phyloP scores from a whole-genome alignment of 768 basidiomycete genomes.

The Leccinum subtestaceum region DNA sequence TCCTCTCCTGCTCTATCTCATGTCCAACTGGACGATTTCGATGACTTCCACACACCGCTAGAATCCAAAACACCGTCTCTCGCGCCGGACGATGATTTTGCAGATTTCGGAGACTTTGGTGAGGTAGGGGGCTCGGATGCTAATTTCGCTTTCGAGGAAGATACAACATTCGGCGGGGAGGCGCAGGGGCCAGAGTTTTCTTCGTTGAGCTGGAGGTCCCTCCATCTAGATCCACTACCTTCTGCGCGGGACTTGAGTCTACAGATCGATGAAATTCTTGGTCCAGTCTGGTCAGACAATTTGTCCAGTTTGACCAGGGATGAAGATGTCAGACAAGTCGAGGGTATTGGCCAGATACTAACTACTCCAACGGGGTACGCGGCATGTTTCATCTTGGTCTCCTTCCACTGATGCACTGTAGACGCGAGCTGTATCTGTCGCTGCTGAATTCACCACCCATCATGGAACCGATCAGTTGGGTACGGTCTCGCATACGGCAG shows the following conservation, averaged over 20 bases:
- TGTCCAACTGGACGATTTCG: conserved; percentile 52
- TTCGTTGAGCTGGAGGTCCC: conserved; percentile 52
- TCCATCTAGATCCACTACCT: conserved; percentile 65
- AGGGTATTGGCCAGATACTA: conserved; percentile 78
- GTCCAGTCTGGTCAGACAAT: conserved; percentile 60
- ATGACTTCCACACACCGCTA: conserved; percentile 47
- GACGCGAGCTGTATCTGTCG: conserved; percentile 75
- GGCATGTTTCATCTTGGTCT: conserved; percentile 14
- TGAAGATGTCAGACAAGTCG: conserved; percentile 74
- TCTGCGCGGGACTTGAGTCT: conserved; percentile 52
- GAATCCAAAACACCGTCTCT: conserved; percentile 41
- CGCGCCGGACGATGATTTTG: conserved; percentile 70
- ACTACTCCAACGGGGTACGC: conserved; percentile 70
- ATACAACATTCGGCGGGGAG: conserved; percentile 18
- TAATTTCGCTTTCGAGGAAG: conserved; percentile 39
- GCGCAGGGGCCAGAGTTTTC: conserved; percentile 38
- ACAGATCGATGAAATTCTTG: conserved; percentile 64
- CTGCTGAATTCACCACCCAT: conserved; percentile 71
- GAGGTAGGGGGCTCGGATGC: conserved; percentile 47
- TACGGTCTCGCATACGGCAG: conserved; percentile 82
- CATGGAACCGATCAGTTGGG: conserved; percentile 90
- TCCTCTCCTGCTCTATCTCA: conserved; percentile 29
- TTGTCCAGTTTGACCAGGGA: conserved; percentile 55
- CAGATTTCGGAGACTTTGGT: conserved; percentile 86
- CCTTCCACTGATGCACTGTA: conserved; percentile 33